phyloP scores from a whole-genome alignment of 192 early-diverging fungal genomes.

The Rhizoclosmatium sp. region DNA sequence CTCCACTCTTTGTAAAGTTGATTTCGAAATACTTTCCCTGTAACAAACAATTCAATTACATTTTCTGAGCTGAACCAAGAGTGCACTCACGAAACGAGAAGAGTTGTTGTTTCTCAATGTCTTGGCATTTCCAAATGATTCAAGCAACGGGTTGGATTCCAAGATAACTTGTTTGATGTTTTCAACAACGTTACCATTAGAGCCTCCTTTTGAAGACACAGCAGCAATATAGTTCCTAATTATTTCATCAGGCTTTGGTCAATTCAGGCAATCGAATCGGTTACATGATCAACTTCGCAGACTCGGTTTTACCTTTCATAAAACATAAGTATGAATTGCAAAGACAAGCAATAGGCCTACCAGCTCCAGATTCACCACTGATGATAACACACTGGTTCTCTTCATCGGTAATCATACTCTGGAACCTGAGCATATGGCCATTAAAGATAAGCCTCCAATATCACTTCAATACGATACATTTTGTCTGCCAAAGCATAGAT shows the following conservation, averaged over 20 bases:
- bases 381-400: constrained; percentile 99
- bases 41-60: not conserved
- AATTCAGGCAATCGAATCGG: constrained; percentile 6
- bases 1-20: constrained; percentile 90
- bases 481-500: constrained; percentile 96
- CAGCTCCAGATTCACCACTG: constrained; percentile 39
- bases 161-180: constrained; percentile 98
- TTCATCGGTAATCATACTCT: constrained; percentile 97
- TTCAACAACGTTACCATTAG: constrained; percentile 75
- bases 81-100: constrained; percentile 83
- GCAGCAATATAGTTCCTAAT: constrained; percentile 97
- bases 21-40: constrained; percentile 99
- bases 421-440: constrained; percentile 51
- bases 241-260: not conserved
- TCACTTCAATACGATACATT: constrained; percentile 43
- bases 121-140: constrained; percentile 99
- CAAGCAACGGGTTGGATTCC: constrained; percentile 97
- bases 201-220: constrained; percentile 80
- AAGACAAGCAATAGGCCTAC: not conserved
- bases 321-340: not conserved
- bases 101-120: constrained; percentile 99
- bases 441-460: not conserved
- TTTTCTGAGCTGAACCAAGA: not conserved
- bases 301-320: constrained; percentile 61
- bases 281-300: constrained; percentile 68